These are phyloP conservation scores for Allantophomopsis cytisporea DNA, from an alignment of 2,329 filamentous ascomycete genomes.

Conservation along the genomic window DNA sequence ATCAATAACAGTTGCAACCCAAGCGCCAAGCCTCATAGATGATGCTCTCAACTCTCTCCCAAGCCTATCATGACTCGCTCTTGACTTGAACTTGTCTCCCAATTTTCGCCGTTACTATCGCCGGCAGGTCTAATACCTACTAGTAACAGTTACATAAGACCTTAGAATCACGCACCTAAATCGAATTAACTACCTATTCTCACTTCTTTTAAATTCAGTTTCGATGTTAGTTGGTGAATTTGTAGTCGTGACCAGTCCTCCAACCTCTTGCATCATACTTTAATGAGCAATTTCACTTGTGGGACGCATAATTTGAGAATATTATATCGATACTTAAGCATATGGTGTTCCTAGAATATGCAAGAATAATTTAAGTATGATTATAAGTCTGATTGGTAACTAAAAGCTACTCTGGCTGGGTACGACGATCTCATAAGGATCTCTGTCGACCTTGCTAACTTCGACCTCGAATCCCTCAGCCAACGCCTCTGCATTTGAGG, in stretches of 20 bases:
- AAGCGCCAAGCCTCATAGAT: slow-evolving; percentile 54
- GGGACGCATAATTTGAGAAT: too few relatives aligned
- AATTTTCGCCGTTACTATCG: slow-evolving; percentile 42
- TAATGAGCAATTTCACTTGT: neutral
- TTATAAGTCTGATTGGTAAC: too few relatives aligned
- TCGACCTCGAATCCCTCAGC: slow-evolving; percentile 35
- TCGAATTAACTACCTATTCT: slow-evolving; percentile 56
- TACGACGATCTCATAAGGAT: slow-evolving; percentile 70
- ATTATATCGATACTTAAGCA: too few relatives aligned
- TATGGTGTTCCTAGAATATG: too few relatives aligned
- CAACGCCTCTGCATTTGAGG: slow-evolving; percentile 30
- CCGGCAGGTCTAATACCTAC: slow-evolving; percentile 41
- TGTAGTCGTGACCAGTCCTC: slow-evolving; percentile 59
- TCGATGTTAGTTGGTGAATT: slow-evolving; percentile 50
- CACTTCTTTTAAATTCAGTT: slow-evolving; percentile 39
- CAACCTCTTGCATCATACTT: slow-evolving; percentile 60
- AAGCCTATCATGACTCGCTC: slow-evolving; percentile 59
- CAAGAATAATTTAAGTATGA: too few relatives aligned
- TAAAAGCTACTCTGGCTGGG: neutral
- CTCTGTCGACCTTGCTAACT: slow-evolving; percentile 68
- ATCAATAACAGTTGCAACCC: slow-evolving; percentile 11
- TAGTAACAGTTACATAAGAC: neutral
- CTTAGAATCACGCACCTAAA: slow-evolving; percentile 26
- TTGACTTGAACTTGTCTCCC: slow-evolving; percentile 52
- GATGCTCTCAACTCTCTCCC: slow-evolving; percentile 51